Conservation (phyloP, 1,284 basidiomycete species). For the Sanguinoderma infundibulare region DNA sequence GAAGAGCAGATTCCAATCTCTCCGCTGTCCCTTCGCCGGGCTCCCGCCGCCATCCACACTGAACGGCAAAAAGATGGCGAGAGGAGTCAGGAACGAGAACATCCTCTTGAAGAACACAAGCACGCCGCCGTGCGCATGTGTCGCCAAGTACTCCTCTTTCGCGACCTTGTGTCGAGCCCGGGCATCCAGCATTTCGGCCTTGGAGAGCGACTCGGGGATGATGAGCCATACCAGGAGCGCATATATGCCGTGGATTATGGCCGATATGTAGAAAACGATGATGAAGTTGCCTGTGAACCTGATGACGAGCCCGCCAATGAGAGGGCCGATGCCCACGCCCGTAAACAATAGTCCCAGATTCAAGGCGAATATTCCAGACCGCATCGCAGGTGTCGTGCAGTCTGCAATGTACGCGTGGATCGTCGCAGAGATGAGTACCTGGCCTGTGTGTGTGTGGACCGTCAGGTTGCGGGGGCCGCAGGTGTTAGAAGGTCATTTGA, state of each 20-base stretch:
- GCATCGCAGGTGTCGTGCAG: conserved; percentile 46
- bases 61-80: conserved; percentile 66
- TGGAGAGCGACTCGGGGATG: conserved; percentile 78
- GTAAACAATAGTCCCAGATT: conserved; percentile 63
- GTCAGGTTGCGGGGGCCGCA: background rate
- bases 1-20: conserved; percentile 74
- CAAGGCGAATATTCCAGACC: conserved; percentile 68
- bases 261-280: conserved; percentile 74
- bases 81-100: conserved; percentile 66
- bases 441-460: conserved; percentile 45
- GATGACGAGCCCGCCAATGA: conserved; percentile 71
- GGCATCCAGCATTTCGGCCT: conserved; percentile 42
- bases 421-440: conserved; percentile 52
- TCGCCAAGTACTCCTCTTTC: conserved; percentile 20
- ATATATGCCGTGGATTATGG: conserved; percentile 52
- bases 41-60: conserved; percentile 35
- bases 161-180: conserved; percentile 39
- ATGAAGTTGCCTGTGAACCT: conserved; percentile 59
- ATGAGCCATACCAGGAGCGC: conserved; percentile 57
- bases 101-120: conserved; percentile 39
- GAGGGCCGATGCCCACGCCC: conserved; percentile 77
- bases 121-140: conserved; percentile 21
- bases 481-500: background rate
- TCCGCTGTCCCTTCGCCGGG: conserved; percentile 44
- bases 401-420: conserved; percentile 70